phyloP scores from a whole-genome alignment of 148 eudicot genomes.

The Nepenthes gracilis region DNA sequence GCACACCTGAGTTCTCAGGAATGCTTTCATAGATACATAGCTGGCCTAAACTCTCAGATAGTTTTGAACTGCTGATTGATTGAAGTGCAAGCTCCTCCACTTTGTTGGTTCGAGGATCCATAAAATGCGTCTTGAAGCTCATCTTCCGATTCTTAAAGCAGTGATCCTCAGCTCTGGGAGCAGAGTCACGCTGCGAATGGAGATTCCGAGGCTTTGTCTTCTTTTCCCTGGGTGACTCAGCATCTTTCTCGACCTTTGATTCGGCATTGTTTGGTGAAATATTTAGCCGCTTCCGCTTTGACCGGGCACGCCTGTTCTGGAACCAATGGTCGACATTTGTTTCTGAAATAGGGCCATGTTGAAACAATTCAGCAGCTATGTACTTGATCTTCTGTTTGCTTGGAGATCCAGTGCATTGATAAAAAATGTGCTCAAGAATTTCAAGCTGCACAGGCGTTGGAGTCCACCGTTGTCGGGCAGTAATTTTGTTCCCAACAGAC shows the following conservation, averaged over 20 bases:
- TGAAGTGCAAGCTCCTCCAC: constrained; percentile 34
- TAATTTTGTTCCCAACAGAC: constrained; percentile 56
- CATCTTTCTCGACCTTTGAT: constrained; percentile 78
- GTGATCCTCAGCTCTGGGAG: constrained; percentile 35
- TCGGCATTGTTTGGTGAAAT: constrained; percentile 49
- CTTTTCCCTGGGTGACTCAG: constrained; percentile 64
- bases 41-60: constrained; percentile 42
- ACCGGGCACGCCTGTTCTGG: constrained; percentile 89
- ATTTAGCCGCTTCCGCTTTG: constrained; percentile 69
- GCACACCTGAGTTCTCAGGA: constrained; percentile 61
- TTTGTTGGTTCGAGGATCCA: constrained; percentile 36
- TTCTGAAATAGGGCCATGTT: constrained; percentile 83
- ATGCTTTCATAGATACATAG: constrained; percentile 57
- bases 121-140: constrained; percentile 37
- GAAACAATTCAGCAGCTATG: constrained; percentile 61
- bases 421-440: constrained; percentile 75
- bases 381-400: constrained; percentile 93
- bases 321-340: constrained; percentile 96
- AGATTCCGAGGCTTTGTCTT: constrained; percentile 66
- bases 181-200: constrained; percentile 28
- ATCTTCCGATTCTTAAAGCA: constrained; percentile 57
- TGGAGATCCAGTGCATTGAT: constrained; percentile 82
- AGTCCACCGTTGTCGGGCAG: constrained; percentile 82
- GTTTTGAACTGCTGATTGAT: constrained; percentile 35
- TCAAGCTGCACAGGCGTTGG: constrained; percentile 85